Base-by-base conservation (phyloP, 805 yeast genomes). In the Cephaloascus albidus region DNA sequence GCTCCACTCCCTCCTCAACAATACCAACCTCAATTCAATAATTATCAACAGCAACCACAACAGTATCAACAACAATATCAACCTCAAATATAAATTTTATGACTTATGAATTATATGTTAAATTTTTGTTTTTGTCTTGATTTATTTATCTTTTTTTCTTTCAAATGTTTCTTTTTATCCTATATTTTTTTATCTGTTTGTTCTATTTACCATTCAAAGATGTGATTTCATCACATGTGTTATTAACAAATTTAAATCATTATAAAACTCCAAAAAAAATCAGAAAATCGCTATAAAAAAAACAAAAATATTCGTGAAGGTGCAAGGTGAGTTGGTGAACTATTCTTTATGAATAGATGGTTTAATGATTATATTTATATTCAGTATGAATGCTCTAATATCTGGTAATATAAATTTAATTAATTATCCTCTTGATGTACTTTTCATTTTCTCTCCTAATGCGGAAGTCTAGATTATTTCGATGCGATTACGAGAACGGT, bases 11-110 rank as follows among this genome's bases (percentile, higher is more conserved):
- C 35, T 20, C 46, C 38, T n/a, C 40, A 31, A 30, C 44, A 32
- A 28, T 34, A 36, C 20, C 45, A 35, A 27, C 41, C 10, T 14
- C 36, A 37, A 40, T 32, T 28, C 3, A 40, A 32, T 14, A 48
- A 47, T 37, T 51, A 43, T 18, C 57, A 46, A 42, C 48, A 41
- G 2, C 41, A 27, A 10, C 47, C 43, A 36, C 52, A 47, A 19
- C 53, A 49, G 20, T 45, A 38, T 23, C 49, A 42, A 39, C 28
- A 39, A 32, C 44, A 40, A 33, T 40, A 39, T 20, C 41, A 40
- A 36, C 44, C 35, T 6, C 45, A 40, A 23, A 10, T 26, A 26
- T 10, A 10, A 10, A 26, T 26, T 26, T 26, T 10, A 26, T 14
- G 30, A 26, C 12, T 26, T 26, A 26, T 26, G 30, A 26, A 26